Base-by-base conservation (phyloP, 2,329 filamentous ascomycete genomes). In the Diaporthe sp. region DNA sequence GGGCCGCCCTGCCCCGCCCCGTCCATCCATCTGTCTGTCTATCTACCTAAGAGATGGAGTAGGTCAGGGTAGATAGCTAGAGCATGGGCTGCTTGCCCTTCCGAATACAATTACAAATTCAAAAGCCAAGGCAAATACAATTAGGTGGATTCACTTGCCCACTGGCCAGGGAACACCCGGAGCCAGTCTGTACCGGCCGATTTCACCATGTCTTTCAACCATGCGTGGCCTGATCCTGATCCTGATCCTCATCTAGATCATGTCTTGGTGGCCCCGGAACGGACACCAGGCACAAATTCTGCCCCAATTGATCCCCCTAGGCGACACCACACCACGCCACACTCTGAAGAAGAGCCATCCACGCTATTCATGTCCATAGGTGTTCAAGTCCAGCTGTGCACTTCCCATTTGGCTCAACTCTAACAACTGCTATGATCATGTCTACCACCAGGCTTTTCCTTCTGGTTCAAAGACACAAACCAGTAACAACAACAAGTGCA, bases 381-480 rank as follows among this genome's bases (percentile, higher is more conserved):
- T 46, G 13, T 31, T 34, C 58, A 60, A 67, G 22, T 39, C 22
- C 67, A n/a, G 37, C 31, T 67, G 49, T 31, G 51, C 13, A 58
- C n/a, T 73, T 73, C 31, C 58, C 46, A 73, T 73, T 75, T 28
- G 46, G 58, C 34, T 73, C 51, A 51, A 71, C 70, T 75, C 68
- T 70, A 73, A 67, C 28, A 57, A 28, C 44, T 65, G 67, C 70
- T 42, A 72, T 73, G 46, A 44, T 74, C 72, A 22, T 62, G 65
- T 72, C 73, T 42, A 62, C 72, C 74, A 71, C 73, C 49, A 31
- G 67, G 46, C 58, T 39, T 71, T 53, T 55, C 28, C 75, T 42
- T 49, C 65, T 51, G 60, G 46, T 17, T 60, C 34, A 62, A 53
- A 42, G 71, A 65, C 46, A 46, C 39, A 46, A 73, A 55, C 34